Base-by-base conservation (phyloP, 441 rosid genomes). In the Francoa sonchifolia region DNA sequence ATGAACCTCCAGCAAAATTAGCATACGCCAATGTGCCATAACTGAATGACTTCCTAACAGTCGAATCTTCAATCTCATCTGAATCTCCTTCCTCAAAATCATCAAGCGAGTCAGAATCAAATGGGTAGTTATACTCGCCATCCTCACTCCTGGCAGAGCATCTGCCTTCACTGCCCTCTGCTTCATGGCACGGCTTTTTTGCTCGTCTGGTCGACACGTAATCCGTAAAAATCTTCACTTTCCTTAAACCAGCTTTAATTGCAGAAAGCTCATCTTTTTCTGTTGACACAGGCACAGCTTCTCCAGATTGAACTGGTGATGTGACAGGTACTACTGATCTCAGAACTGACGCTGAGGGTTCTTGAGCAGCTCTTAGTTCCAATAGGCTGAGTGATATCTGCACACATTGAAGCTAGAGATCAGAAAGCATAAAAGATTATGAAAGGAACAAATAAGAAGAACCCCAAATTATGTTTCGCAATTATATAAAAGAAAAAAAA, bases 11-110 rank as follows among this genome's bases (percentile, higher is more conserved):
- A n/a, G 69, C 80, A 56, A 66, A 61, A 44, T 82, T 86, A 46
- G 90, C 96, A 63, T 56, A 63, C 11, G 81, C 76, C 37, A 86
- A 69, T 14, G 90, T 73, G 36, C 86, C 78, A 62, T 86, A 86
- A 46, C 77, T 74, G 46, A 82, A 77, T 7, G 94, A 75, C 61
- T 79, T 72, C 55, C 72, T 48, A 6, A 65, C 33, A 10, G 54
- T 62, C 17, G 62, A 52, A 47, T 52, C 68, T 42, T 69, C 82
- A 33, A 44, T 55, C 66, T 72, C 90, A 59, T 86, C 96, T 2
- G 77, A 71, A 23, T 82, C 77, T 42, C 76, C 79, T 38, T 56
- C 85, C 50, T 62, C 95, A 52, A 67, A 65, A 30, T 72, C 96
- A 33, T 79, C 90, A 2, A 61, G 53, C 25, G 88, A 86, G 49